A percentile compares a stretch with the other conserved stretches of the same genome.
phyloP scores from a whole-genome alignment of 208 protist species.

The Angomonas desouzai region DNA sequence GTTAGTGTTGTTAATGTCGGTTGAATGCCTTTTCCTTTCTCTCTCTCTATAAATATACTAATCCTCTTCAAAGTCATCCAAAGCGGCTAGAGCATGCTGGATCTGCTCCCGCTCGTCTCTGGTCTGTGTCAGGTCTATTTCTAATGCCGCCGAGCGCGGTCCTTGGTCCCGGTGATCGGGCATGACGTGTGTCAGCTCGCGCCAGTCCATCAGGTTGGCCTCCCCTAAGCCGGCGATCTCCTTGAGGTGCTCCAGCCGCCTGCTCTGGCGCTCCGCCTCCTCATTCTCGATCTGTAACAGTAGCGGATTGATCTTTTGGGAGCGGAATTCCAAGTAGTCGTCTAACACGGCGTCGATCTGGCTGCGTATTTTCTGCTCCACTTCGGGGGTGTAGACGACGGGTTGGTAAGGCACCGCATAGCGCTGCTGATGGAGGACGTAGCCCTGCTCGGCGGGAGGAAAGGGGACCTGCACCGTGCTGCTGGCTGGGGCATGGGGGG shows the following conservation, averaged over 20 bases:
- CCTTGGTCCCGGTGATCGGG: slow-evolving; percentile 3
- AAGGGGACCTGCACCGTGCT: slow-evolving; percentile 10
- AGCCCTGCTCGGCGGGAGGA: slow-evolving; percentile 25
- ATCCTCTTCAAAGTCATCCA: slow-evolving; percentile 86
- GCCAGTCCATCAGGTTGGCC: slow-evolving; percentile 4
- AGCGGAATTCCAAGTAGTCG: slow-evolving; percentile 65
- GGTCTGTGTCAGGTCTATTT: slow-evolving; percentile 16
- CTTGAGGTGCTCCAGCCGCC: slow-evolving; percentile 46
- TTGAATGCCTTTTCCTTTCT: too few species aligned
- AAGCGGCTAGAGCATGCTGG: slow-evolving; percentile 61
- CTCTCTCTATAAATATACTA: slow-evolving; percentile 20
- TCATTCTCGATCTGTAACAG: slow-evolving; percentile 49
- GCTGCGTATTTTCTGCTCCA: slow-evolving; percentile 56
- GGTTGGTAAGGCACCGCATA: slow-evolving; percentile 60
- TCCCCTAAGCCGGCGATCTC: slow-evolving; percentile 37
- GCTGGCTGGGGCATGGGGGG: slow-evolving; percentile 30
- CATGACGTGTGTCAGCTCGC: neutral
- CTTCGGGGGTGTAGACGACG: slow-evolving; percentile 45
- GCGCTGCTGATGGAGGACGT: neutral
- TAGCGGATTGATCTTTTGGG: slow-evolving; percentile 59
- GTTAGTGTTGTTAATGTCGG: too few species aligned
- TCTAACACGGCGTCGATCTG: slow-evolving; percentile 69
- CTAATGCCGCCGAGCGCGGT: slow-evolving; percentile 25
- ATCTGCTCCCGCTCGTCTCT: slow-evolving; percentile 48
- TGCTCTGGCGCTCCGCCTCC: slow-evolving; percentile 30